phyloP scores from a whole-genome alignment of 768 basidiomycete genomes.

The Coprinellus micaceus region DNA sequence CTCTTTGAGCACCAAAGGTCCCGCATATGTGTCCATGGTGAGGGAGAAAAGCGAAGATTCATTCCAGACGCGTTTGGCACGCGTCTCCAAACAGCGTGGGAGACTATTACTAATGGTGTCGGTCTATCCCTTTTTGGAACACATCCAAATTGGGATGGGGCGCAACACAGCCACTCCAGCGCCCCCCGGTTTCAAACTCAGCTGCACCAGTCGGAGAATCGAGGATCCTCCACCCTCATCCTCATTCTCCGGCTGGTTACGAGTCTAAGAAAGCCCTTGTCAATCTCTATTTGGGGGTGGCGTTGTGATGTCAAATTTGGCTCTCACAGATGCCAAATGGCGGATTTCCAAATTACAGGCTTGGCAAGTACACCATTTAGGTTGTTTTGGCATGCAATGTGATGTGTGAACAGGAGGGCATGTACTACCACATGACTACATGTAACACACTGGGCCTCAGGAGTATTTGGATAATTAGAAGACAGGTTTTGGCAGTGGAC shows the following conservation, averaged over 20 bases:
- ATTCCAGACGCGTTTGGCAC: not conserved
- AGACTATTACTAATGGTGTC: not conserved
- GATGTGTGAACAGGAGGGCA: too few relatives aligned
- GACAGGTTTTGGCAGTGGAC: too few relatives aligned
- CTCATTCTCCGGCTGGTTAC: slow-evolving; percentile 1
- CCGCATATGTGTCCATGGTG: not conserved
- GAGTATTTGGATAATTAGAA: too few relatives aligned
- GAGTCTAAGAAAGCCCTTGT: not conserved
- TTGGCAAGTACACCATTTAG: too few relatives aligned
- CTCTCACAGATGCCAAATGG: too few relatives aligned
- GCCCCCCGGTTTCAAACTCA: not conserved
- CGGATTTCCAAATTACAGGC: too few relatives aligned
- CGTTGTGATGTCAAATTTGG: too few relatives aligned
- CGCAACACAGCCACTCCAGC: slow-evolving; percentile 1
- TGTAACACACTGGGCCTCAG: too few relatives aligned
- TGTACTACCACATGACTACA: too few relatives aligned
- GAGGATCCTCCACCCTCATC: not conserved
- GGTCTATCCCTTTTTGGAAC: too few relatives aligned
- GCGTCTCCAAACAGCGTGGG: not conserved
- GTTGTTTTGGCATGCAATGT: too few relatives aligned
- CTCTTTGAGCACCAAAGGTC: not conserved
- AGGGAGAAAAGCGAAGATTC: not conserved
- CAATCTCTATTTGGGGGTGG: too few relatives aligned
- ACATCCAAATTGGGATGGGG: not conserved
- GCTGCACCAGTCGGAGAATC: slow-evolving; percentile 3